Percentiles rank a stretch among this genome's conserved stretches.
These are phyloP conservation scores for Aplosporella prunicola DNA, from an alignment of 2,329 filamentous ascomycete genomes.

Conservation along the genomic window DNA sequence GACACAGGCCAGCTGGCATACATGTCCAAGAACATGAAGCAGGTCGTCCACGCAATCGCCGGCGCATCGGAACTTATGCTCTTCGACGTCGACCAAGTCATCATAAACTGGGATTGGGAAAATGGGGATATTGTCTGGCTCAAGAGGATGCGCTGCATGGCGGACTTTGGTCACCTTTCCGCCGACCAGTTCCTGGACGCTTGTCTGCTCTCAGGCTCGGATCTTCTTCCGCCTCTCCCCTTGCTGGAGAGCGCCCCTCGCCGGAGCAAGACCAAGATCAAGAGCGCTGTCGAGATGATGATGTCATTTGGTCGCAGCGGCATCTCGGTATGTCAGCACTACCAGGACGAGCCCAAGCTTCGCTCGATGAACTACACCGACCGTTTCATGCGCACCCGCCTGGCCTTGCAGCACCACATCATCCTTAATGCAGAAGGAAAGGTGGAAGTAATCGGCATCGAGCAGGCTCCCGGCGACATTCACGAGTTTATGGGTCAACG, in stretches of 20 bases:
- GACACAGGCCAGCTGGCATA: constrained; percentile 56
- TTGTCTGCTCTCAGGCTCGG: constrained; percentile 71
- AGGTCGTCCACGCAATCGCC: constrained; percentile 65
- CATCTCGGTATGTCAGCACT: constrained; percentile 62
- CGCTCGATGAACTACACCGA: constrained; percentile 69
- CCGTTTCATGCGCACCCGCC: constrained; percentile 75
- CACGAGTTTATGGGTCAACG: constrained; percentile 87
- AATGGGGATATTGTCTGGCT: constrained; percentile 54
- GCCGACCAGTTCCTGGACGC: constrained; percentile 75
- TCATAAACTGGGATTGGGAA: constrained; percentile 62
- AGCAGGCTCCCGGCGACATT: constrained; percentile 69
- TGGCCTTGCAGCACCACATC: constrained; percentile 81
- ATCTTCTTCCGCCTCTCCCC: constrained; percentile 71
- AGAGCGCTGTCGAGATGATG: constrained; percentile 70
- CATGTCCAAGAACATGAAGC: constrained; percentile 59
- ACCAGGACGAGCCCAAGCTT: constrained; percentile 66
- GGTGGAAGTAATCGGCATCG: constrained; percentile 63
- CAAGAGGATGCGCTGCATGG: constrained; percentile 59
- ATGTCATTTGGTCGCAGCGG: constrained; percentile 58
- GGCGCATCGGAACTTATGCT: constrained; percentile 77
- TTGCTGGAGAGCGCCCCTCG: constrained; percentile 55
- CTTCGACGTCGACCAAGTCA: constrained; percentile 69
- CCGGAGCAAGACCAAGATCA: constrained; percentile 51
- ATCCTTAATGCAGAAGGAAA: constrained; percentile 70
- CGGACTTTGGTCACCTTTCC: constrained; percentile 52